A percentile compares a stretch with the other conserved stretches of the same genome.
Evolutionary conservation across 192 early-diverging fungal genomes (phyloP).

Genomic region (Backusella westeae): DNA sequence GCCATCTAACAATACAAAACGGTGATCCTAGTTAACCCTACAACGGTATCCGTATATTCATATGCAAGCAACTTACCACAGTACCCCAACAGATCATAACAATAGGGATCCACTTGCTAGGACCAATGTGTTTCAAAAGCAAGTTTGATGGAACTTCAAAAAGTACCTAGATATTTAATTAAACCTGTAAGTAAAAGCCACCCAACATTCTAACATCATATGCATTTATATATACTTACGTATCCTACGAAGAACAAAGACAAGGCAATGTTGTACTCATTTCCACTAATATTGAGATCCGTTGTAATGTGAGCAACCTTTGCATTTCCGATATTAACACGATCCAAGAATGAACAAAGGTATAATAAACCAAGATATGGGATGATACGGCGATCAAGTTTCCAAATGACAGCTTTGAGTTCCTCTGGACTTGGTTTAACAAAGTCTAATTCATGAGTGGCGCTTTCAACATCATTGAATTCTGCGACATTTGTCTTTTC

Average conservation of each 20-base stretch:
- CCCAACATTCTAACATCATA: neutral
- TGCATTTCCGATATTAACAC: constrained; percentile 70
- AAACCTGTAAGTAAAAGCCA: neutral
- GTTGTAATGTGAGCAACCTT: constrained; percentile 49
- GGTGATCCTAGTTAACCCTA: neutral
- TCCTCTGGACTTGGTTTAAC: constrained; percentile 20
- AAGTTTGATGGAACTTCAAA: constrained; percentile 78
- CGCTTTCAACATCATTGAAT: neutral
- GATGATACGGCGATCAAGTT: constrained; percentile 62
- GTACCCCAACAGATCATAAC: constrained; percentile 58
- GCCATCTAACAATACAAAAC: constrained; percentile 29
- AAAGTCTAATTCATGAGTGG: constrained; percentile 3
- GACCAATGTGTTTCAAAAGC: constrained; percentile 57
- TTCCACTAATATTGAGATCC: constrained; percentile 42
- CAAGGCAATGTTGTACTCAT: constrained; percentile 58
- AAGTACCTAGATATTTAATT: constrained; percentile 44
- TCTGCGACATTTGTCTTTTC: neutral
- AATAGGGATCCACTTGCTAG: constrained; percentile 54
- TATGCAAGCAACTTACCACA: constrained; percentile 9
- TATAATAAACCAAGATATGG: constrained; percentile 64
- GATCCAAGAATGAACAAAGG: constrained; percentile 68
- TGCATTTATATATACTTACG: constrained; percentile 23
- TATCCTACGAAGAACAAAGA: constrained; percentile 71
- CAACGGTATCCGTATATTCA: neutral
- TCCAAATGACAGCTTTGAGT: constrained; percentile 46